Evolutionary conservation across 1,139 yeast genomes (phyloP).

Genomic region (Pichia sp.): DNA sequence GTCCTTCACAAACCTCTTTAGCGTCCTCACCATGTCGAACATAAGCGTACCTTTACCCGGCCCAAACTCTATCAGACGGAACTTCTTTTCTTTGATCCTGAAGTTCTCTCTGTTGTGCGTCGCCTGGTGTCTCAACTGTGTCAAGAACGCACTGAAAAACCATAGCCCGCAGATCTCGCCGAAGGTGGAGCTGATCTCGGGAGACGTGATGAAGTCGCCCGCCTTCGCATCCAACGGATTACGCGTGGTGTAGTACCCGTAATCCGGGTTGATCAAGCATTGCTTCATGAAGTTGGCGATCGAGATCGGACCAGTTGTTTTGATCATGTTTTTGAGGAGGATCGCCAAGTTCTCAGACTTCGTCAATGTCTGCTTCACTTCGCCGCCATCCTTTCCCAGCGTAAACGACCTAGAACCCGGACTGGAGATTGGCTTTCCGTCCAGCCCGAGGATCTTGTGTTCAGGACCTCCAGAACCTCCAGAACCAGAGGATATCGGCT

Average conservation of each 20-base stretch:
- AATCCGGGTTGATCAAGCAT: constrained; percentile 72
- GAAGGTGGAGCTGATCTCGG: constrained; percentile 83
- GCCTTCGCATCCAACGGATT: constrained; percentile 58
- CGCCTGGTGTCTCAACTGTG: constrained; percentile 38
- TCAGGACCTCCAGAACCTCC: neutral
- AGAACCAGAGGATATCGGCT: constrained; percentile 4
- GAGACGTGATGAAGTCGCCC: constrained; percentile 83
- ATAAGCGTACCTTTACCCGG: constrained; percentile 84
- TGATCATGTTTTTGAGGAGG: constrained; percentile 51
- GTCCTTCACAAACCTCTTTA: constrained; percentile 39
- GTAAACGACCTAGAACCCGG: neutral
- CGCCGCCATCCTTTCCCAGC: neutral
- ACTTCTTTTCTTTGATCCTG: constrained; percentile 24
- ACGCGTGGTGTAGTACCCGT: constrained; percentile 75
- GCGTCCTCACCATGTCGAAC: constrained; percentile 54
- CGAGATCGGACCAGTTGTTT: constrained; percentile 73
- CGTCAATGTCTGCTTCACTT: constrained; percentile 3
- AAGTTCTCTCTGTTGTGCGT: constrained; percentile 38
- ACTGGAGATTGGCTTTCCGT: constrained; percentile 11
- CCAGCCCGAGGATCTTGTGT: constrained; percentile 10
- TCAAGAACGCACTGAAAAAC: constrained; percentile 58
- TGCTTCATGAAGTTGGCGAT: constrained; percentile 76
- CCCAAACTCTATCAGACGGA: constrained; percentile 76
- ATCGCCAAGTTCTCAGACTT: constrained; percentile 18
- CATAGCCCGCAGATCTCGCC: constrained; percentile 85